These are phyloP conservation scores for Solanum clarkiae DNA, from an alignment of 257 asterid genomes.

Conservation along the genomic window DNA sequence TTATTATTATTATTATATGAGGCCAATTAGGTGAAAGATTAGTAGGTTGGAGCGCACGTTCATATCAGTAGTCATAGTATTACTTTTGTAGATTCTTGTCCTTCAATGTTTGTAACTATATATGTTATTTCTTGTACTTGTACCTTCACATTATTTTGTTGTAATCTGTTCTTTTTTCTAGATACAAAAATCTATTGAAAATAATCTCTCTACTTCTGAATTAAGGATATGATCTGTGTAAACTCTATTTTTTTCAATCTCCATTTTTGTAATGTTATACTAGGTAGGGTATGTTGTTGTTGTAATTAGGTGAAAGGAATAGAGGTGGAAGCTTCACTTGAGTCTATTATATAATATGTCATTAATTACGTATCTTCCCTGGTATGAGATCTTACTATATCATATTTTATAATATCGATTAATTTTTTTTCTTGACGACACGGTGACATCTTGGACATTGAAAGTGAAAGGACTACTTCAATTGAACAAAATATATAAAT, in stretches of 20 bases:
- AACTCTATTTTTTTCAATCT: rapidly evolving
- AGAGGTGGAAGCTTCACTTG: neutral
- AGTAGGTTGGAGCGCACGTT: neutral
- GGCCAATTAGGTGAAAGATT: neutral
- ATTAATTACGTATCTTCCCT: neutral
- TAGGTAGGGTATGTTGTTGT: neutral
- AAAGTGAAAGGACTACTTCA: neutral
- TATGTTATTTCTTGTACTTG: neutral
- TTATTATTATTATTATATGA: neutral
- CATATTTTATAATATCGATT: neutral
- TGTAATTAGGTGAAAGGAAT: neutral
- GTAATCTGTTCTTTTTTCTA: neutral
- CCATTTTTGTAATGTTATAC: neutral
- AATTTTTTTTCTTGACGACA: neutral
- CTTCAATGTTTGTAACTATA: neutral
- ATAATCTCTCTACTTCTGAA: neutral
- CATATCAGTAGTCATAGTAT: neutral
- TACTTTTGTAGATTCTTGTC: no score
- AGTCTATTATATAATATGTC: neutral
- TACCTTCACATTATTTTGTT: neutral
- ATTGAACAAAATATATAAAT: neutral
- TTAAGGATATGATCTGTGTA: rapidly evolving
- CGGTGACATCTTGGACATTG: neutral
- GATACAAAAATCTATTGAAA: neutral
- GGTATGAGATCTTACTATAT: neutral